Conservation (phyloP, 805 yeast species). For the Saturnispora dispora region DNA sequence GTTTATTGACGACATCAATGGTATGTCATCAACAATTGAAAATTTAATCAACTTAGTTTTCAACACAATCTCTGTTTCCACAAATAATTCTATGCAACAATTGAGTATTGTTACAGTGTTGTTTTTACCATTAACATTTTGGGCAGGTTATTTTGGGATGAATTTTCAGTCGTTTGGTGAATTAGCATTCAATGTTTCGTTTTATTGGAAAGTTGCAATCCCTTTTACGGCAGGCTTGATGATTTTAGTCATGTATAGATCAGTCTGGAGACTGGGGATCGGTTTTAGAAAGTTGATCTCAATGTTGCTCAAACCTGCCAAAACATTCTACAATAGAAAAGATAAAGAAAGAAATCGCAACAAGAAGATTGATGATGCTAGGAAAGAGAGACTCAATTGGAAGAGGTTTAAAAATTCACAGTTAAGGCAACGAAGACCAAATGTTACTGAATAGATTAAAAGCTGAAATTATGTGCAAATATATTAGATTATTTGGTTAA, state of each 20-base stretch:
- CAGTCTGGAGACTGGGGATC: slow-evolving; percentile 8
- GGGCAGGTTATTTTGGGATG: slow-evolving; percentile 58
- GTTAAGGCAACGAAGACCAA: not conserved
- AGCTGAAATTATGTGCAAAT: not conserved
- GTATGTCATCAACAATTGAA: slow-evolving; percentile 44
- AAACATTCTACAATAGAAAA: not conserved
- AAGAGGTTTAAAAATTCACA: not conserved
- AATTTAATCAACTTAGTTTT: slow-evolving; percentile 44
- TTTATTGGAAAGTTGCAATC: slow-evolving; percentile 40
- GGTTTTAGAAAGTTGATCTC: not conserved
- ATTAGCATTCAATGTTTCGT: slow-evolving; percentile 30
- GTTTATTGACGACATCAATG: slow-evolving; percentile 44
- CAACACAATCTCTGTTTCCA: slow-evolving; percentile 48
- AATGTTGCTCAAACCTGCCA: not conserved
- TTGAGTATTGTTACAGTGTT: slow-evolving; percentile 49
- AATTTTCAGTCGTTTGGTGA: slow-evolving; percentile 37
- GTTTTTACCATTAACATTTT: slow-evolving; percentile 48
- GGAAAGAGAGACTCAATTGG: not conserved
- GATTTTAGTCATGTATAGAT: slow-evolving; percentile 29
- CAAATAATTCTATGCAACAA: slow-evolving; percentile 45
- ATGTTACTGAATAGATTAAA: not conserved
- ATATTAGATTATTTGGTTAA: slow-evolving; percentile 2
- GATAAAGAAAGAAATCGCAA: not conserved
- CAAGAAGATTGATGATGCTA: not conserved
- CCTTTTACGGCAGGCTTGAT: slow-evolving; percentile 33